A percentile compares a stretch with the other conserved stretches of the same genome.
These are phyloP conservation scores for Beauveria sp. DNA, from an alignment of 2,329 filamentous ascomycete genomes.

Conservation along the genomic window DNA sequence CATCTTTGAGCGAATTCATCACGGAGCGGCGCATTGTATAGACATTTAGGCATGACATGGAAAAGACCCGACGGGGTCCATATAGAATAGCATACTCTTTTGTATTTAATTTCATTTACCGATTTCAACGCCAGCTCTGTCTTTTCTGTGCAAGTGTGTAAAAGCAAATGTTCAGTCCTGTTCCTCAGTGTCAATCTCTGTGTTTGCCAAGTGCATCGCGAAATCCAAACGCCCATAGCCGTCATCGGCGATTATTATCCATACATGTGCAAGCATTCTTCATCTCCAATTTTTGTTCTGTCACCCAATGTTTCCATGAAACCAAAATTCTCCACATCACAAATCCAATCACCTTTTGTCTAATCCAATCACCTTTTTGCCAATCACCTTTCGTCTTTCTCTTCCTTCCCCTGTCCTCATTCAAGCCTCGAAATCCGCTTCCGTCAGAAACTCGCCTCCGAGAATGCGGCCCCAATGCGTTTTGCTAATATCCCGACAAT, in stretches of 20 bases:
- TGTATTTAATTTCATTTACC: neutral
- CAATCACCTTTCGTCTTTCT: neutral
- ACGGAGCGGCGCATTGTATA: neutral
- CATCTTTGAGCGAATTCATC: neutral
- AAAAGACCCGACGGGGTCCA: neutral
- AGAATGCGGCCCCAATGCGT: conserved; percentile 35
- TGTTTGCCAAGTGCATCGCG: neutral
- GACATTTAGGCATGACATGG: neutral
- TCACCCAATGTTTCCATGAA: neutral
- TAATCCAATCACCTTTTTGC: too few relatives aligned
- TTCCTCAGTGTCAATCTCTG: neutral
- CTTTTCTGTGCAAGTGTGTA: neutral
- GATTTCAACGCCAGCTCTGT: neutral
- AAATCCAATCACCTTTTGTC: neutral
- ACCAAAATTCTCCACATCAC: neutral
- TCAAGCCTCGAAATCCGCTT: conserved; percentile 16
- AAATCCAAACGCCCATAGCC: neutral
- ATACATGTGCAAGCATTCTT: neutral
- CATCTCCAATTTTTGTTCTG: neutral
- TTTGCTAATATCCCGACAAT: conserved; percentile 30
- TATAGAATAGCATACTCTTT: neutral
- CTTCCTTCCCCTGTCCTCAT: neutral
- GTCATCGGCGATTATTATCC: neutral
- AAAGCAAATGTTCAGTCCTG: neutral
- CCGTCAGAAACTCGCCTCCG: conserved; percentile 21